Percentiles rank a stretch among this genome's conserved stretches.
Evolutionary conservation across 78 protist species (phyloP).

Genomic region (Thecamonas trahens): DNA sequence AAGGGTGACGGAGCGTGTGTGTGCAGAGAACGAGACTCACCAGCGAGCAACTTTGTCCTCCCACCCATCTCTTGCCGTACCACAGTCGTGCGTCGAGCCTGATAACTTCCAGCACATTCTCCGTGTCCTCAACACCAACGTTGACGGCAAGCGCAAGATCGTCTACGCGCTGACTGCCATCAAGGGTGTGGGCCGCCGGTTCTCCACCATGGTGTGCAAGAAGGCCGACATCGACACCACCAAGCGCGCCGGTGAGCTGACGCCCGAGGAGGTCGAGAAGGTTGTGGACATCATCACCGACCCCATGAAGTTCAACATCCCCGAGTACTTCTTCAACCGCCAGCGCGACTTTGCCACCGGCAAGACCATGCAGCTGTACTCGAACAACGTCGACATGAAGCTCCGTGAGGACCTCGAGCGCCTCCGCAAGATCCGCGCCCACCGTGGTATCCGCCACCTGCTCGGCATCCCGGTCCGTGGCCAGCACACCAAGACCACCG

Average conservation of each 20-base stretch:
- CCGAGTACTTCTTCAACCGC: conserved; percentile 98
- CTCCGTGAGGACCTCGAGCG: conserved; percentile 97
- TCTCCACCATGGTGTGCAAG: conserved; percentile 88
- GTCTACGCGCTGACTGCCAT: conserved; percentile 88
- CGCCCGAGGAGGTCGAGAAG: conserved; percentile 89
- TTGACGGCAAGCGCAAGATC: conserved; percentile 88
- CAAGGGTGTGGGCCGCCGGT: conserved; percentile 98
- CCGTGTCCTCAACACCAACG: conserved; percentile 97
- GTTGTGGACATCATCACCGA: conserved; percentile 87
- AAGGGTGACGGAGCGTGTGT: too few species aligned
- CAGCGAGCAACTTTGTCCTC: not conserved
- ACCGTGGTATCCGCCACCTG: conserved; percentile 97
- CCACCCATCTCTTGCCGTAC: not conserved
- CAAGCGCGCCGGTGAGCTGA: conserved; percentile 96
- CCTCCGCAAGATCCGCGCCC: conserved; percentile 89
- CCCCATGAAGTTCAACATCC: conserved; percentile 98
- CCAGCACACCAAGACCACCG: conserved; percentile 99
- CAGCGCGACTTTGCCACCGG: conserved; percentile 88
- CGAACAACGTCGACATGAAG: conserved; percentile 84
- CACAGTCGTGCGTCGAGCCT: conserved; percentile 33
- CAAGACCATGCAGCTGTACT: conserved; percentile 66
- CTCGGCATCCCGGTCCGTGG: conserved; percentile 99
- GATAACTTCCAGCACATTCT: conserved; percentile 89
- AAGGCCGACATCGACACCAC: conserved; percentile 89
- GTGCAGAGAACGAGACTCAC: too few species aligned